These are phyloP conservation scores for Phytophthora citrophthora DNA, from an alignment of 352 stramenopile genomes.

Conservation along the genomic window DNA sequence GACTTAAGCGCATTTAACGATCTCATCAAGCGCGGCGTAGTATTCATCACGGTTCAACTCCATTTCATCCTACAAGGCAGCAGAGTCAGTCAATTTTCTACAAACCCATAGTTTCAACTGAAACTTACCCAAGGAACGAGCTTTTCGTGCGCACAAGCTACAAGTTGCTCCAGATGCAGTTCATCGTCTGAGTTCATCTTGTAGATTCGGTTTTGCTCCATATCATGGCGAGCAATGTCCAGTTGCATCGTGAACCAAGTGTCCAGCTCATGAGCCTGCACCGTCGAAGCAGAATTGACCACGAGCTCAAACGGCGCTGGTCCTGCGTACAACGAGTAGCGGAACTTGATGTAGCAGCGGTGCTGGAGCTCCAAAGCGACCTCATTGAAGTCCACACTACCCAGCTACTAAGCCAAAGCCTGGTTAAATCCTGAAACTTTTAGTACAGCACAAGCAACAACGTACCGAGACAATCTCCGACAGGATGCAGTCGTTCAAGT, in stretches of 20 bases:
- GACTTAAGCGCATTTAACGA: constrained; percentile 14
- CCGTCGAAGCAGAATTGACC: constrained; percentile 21
- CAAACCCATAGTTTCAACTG: background rate
- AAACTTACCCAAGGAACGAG: constrained; percentile 29
- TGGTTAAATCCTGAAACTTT: background rate
- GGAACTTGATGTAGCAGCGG: constrained; percentile 58
- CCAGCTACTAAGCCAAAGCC: background rate
- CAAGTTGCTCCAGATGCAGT: constrained; percentile 27
- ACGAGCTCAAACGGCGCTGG: constrained; percentile 51
- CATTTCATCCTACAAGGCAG: constrained; percentile 8
- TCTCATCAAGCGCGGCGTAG: constrained; percentile 18
- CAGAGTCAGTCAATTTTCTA: background rate
- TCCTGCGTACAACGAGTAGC: constrained; percentile 51
- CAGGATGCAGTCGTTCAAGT: constrained; percentile 34
- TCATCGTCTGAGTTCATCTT: constrained; percentile 18
- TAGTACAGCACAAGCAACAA: too few species aligned
- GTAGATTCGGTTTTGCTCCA: constrained; percentile 20
- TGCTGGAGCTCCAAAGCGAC: constrained; percentile 28
- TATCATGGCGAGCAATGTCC: constrained; percentile 24
- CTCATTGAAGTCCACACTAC: constrained; percentile 24
- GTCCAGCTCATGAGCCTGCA: constrained; percentile 21
- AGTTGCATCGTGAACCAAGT: constrained; percentile 43
- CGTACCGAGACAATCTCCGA: constrained; percentile 23
- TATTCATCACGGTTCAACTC: constrained; percentile 20
- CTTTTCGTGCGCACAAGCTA: constrained; percentile 27